Percentiles rank a stretch among this genome's conserved stretches.
These are phyloP conservation scores for Blumeria hordei DNA, from an alignment of 2,329 filamentous ascomycete species.

Conservation along the genomic window DNA sequence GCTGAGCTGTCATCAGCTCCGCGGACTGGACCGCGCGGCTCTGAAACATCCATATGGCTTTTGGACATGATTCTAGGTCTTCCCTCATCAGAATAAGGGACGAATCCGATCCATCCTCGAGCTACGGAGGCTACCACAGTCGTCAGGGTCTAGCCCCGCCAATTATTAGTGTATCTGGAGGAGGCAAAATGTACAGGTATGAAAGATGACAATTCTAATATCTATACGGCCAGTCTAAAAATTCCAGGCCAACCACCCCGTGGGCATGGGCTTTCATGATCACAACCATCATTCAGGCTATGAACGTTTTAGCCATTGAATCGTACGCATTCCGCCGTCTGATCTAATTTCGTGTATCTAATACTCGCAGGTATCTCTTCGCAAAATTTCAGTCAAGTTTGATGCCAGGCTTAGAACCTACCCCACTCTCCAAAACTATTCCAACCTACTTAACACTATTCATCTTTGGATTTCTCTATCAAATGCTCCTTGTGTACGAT, in stretches of 20 bases:
- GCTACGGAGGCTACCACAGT: slow-evolving; percentile 15
- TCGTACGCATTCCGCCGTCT: slow-evolving; percentile 33
- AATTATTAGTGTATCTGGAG: slow-evolving; percentile 9
- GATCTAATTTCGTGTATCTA: too few species aligned
- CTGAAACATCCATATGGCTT: slow-evolving; percentile 17
- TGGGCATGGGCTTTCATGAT: slow-evolving; percentile 80
- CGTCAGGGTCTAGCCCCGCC: slow-evolving; percentile 13
- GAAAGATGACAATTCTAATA: neutral
- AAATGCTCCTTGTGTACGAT: slow-evolving; percentile 76
- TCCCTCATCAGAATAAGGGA: slow-evolving; percentile 20
- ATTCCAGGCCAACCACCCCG: slow-evolving; percentile 36
- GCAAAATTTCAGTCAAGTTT: slow-evolving; percentile 53
- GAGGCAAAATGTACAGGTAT: slow-evolving; percentile 37
- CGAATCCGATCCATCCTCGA: slow-evolving; percentile 14
- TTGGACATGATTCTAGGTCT: slow-evolving; percentile 21
- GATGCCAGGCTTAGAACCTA: slow-evolving; percentile 22
- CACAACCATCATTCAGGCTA: slow-evolving; percentile 49
- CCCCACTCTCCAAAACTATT: slow-evolving; percentile 44
- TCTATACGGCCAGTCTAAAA: neutral
- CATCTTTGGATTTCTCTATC: slow-evolving; percentile 91
- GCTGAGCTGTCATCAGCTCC: too few species aligned
- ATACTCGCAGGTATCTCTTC: slow-evolving; percentile 47
- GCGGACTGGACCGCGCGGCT: too few species aligned
- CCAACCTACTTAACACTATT: slow-evolving; percentile 90
- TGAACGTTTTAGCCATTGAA: slow-evolving; percentile 64